A percentile compares a stretch with the other conserved stretches of the same genome.
Evolutionary conservation across 106 monocot genomes (phyloP).

Genomic region (Apostasia shenzhenica): DNA sequence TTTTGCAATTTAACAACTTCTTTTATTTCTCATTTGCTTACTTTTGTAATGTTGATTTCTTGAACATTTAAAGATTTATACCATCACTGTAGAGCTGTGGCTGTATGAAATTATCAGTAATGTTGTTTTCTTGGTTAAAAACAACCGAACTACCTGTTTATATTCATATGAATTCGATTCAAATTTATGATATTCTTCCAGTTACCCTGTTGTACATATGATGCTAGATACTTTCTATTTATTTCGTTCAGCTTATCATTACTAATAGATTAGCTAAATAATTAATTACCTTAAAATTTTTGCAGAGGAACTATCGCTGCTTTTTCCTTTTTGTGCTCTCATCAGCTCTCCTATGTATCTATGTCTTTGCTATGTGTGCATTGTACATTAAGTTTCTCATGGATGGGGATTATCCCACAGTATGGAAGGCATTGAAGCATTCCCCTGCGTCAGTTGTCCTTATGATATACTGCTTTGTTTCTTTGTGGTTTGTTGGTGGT

Average conservation of each 20-base stretch:
- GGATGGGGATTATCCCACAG: constrained; percentile 77
- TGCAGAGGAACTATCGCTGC: constrained; percentile 87
- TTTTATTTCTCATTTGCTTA: no score
- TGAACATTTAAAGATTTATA: no score
- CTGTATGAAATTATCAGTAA: background rate
- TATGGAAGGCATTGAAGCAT: constrained; percentile 87
- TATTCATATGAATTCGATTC: background rate
- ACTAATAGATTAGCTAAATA: background rate
- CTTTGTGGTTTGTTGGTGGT: constrained; percentile 97
- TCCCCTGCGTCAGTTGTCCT: constrained; percentile 76
- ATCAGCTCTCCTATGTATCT: constrained; percentile 82
- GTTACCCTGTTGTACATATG: background rate
- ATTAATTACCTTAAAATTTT: background rate
- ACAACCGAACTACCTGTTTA: background rate
- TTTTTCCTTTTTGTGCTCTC: constrained; percentile 93
- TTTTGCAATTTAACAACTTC: no score
- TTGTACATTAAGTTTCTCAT: constrained; percentile 90
- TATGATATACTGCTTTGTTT: constrained; percentile 74
- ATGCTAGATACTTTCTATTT: background rate
- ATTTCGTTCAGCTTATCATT: background rate
- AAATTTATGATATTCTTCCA: background rate
- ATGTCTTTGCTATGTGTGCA: constrained; percentile 80
- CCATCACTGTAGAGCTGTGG: no score
- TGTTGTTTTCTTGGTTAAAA: background rate
- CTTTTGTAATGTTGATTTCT: no score